Conservation (phyloP, 2,329 filamentous ascomycete genomes). For the Colletotrichum limetticola region DNA sequence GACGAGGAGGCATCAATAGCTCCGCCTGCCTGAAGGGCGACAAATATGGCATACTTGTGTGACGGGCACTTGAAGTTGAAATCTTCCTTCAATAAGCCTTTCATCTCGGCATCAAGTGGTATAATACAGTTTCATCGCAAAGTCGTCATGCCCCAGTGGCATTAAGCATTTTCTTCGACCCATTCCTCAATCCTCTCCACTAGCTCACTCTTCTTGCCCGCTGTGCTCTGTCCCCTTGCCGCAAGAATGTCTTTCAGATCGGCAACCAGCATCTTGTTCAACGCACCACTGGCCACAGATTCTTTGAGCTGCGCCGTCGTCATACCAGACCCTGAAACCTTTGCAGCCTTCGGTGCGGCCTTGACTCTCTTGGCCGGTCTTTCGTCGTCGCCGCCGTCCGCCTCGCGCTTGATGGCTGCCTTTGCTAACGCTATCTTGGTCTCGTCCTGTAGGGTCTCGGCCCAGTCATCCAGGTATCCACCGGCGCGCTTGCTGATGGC, state of each 20-base stretch:
- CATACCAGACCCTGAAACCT: slow-evolving; percentile 47
- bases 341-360: slow-evolving; percentile 41
- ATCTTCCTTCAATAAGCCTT: background rate
- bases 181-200: slow-evolving; percentile 67
- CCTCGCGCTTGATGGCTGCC: slow-evolving; percentile 63
- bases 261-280: slow-evolving; percentile 60
- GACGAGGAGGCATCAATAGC: too few relatives aligned
- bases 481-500: slow-evolving; percentile 93
- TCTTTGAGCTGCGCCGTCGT: slow-evolving; percentile 55
- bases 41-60: too few relatives aligned
- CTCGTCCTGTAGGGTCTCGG: slow-evolving; percentile 72
- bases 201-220: slow-evolving; percentile 65
- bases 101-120: background rate
- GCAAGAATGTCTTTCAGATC: too few relatives aligned
- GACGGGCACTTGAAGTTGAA: too few relatives aligned
- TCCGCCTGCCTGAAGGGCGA: too few relatives aligned
- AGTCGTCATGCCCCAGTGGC: background rate
- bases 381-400: slow-evolving; percentile 55
- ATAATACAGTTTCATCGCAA: slow-evolving; percentile 12
- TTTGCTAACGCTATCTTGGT: slow-evolving; percentile 48
- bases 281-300: slow-evolving; percentile 54
- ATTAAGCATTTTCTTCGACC: slow-evolving; percentile 50
- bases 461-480: slow-evolving; percentile 82
- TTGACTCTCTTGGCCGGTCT: slow-evolving; percentile 60
- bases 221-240: slow-evolving; percentile 54